A percentile compares a stretch with the other conserved stretches of the same genome.
Evolutionary conservation across 2,329 filamentous ascomycete species (phyloP).

Genomic region (Plenodomus biglobosus): DNA sequence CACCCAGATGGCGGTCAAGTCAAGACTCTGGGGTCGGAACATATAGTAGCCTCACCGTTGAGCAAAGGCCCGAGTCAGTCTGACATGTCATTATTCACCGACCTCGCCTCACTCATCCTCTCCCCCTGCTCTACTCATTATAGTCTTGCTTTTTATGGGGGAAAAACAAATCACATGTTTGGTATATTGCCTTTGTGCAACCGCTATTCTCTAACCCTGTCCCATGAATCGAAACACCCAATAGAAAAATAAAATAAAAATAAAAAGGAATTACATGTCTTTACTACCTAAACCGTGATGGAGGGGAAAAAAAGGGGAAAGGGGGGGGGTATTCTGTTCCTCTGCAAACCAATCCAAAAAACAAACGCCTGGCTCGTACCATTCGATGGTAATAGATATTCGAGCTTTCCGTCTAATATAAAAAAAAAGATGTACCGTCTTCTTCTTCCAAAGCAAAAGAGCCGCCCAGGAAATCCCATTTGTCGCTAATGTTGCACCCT

Average conservation of each 20-base stretch:
- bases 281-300: constrained; percentile 7
- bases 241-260: neutral
- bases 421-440: too few species aligned
- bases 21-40: neutral
- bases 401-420: constrained; percentile 23
- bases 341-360: neutral
- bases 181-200: neutral
- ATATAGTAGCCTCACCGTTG: neutral
- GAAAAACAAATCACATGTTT: neutral
- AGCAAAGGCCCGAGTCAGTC: neutral
- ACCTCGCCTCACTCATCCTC: neutral
- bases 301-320: constrained; percentile 13
- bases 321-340: constrained; percentile 29
- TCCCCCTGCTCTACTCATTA: neutral
- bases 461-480: constrained; percentile 9
- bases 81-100: neutral
- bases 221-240: too few species aligned
- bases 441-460: constrained; percentile 3
- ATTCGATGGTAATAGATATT: constrained; percentile 18
- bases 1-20: neutral
- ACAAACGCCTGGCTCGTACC: constrained; percentile 31
- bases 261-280: neutral
- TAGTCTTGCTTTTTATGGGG: neutral
- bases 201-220: too few species aligned
- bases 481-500: constrained; percentile 12